Evolutionary conservation across 2,329 filamentous ascomycete genomes (phyloP), one percentile per base, ranked within the genome.

Genomic region (Sordariomycetes sp.): DNA sequence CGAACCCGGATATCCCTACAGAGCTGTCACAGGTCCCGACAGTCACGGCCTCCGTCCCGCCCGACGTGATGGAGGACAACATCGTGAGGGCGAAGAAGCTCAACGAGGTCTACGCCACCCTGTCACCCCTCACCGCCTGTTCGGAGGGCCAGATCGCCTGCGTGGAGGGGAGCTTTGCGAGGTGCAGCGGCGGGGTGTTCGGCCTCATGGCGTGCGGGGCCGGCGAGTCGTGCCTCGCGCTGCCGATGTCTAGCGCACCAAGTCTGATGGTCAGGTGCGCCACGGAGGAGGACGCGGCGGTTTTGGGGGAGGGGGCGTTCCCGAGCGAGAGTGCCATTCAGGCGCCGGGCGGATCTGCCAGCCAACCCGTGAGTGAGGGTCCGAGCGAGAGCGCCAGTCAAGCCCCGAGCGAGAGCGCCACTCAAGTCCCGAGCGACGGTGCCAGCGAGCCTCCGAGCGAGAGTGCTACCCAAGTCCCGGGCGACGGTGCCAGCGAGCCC

Each of bases 221-320:
- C 0, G 69, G 68, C 11, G 66, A 67, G 53, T 67, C 70, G 54
- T 85, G 82, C 67, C 78, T 75, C 54, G 82, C 79, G 1, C 66
- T 84, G 61, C 82, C 82, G 0, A 76, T 82, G 72, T 75, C 72
- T 43, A 74, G 67, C 12, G 72, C 72, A 0, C 64, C 64, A 0
- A 81, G 79, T 3, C 77, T 81, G 11, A 65, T 71, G 57, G 69
- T 85, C 25, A 74, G 72, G 2, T 85, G 82, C 61, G 69, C 71
- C 32, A 68, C 76, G 54, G 63, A 67, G 11, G 64, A 65, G 2
- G 67, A 68, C 2, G 81, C 79, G 0, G 64, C 69, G 50, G 69
- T 80, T 8, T 68, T 84, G 3, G 25, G n/a, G 2, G 28, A 2
- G 28, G 11, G 32, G 52, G 1, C 28, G 10, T 16, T 18, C 14